Percentiles rank a stretch among this genome's conserved stretches.
phyloP scores from a whole-genome alignment of 1,284 basidiomycete species.

The Ganoderma boninense region DNA sequence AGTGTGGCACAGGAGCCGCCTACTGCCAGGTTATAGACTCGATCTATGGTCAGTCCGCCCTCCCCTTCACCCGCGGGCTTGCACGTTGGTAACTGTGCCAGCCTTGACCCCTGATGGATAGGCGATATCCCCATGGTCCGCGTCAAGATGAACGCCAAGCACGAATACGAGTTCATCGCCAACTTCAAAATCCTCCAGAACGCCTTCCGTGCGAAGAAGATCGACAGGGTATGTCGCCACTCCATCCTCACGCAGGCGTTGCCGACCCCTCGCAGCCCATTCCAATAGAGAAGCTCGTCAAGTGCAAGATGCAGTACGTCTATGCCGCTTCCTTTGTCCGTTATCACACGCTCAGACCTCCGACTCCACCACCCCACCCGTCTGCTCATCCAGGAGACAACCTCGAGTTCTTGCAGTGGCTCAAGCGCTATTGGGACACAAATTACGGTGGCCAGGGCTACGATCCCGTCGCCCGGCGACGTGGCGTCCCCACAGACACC shows the following conservation, averaged over 20 bases:
- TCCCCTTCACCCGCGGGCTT: not conserved
- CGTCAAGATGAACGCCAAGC: constrained; percentile 94
- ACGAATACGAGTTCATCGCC: constrained; percentile 95
- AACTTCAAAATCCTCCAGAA: constrained; percentile 97
- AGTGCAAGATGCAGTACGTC: constrained; percentile 99
- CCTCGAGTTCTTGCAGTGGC: constrained; percentile 98
- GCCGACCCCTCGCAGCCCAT: constrained; percentile 73
- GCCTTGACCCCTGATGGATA: constrained; percentile 32
- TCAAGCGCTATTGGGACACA: constrained; percentile 95
- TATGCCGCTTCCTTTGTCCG: constrained; percentile 31
- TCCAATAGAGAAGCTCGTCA: constrained; percentile 90
- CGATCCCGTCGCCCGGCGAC: constrained; percentile 85
- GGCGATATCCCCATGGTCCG: constrained; percentile 89
- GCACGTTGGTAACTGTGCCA: constrained; percentile 22
- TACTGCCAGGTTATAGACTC: constrained; percentile 96
- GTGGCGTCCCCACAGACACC: constrained; percentile 76
- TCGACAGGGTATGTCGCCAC: constrained; percentile 82
- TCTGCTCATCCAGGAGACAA: constrained; percentile 76
- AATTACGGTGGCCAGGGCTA: constrained; percentile 92
- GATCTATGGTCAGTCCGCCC: constrained; percentile 76
- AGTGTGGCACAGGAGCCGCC: constrained; percentile 90
- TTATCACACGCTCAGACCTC: constrained; percentile 15
- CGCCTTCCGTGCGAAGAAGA: constrained; percentile 86
- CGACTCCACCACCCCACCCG: constrained; percentile 44
- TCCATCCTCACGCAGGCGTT: constrained; percentile 15